phyloP scores from a whole-genome alignment of 768 basidiomycete species.

The Boletus subcaerulescens region DNA sequence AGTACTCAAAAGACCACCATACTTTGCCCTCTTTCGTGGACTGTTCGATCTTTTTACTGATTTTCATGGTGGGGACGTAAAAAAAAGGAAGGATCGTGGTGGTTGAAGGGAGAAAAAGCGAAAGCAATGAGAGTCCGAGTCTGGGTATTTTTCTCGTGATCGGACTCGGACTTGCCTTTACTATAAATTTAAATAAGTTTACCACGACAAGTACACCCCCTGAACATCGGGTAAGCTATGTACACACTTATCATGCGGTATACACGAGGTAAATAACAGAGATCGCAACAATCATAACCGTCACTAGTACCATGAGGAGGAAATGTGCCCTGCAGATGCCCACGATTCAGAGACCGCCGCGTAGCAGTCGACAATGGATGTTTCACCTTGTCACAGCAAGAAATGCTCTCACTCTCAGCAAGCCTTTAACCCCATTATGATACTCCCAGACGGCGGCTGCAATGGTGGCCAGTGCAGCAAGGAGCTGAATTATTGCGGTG shows the following conservation, averaged over 20 bases:
- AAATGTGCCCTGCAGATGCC: conserved; percentile 43
- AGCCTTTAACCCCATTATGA: conserved; percentile 51
- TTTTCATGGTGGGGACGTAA: conserved; percentile 64
- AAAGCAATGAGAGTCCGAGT: neutral
- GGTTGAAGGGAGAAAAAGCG: conserved; percentile 2
- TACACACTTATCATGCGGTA: conserved; percentile 6
- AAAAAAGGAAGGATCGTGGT: conserved; percentile 22
- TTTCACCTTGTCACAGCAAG: conserved; percentile 52
- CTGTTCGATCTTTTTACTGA: conserved; percentile 89
- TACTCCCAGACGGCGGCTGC: conserved; percentile 67
- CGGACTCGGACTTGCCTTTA: neutral
- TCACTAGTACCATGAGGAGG: conserved; percentile 49
- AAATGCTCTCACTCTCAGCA: conserved; percentile 59
- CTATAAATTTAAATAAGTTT: neutral
- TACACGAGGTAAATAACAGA: conserved; percentile 49
- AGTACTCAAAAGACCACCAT: conserved; percentile 99
- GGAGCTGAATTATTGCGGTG: conserved; percentile 51
- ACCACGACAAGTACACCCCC: neutral
- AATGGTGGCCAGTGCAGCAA: conserved; percentile 52
- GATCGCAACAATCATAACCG: conserved; percentile 47
- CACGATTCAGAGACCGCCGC: conserved; percentile 1
- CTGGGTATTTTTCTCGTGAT: conserved; percentile 27
- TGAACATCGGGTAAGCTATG: conserved; percentile 19
- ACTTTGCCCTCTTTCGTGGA: conserved; percentile 80
- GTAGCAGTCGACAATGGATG: conserved; percentile 13